Evolutionary conservation across 192 early-diverging fungal genomes (phyloP), one percentile per base, ranked within the genome.

Genomic region (Coemansia sp.): DNA sequence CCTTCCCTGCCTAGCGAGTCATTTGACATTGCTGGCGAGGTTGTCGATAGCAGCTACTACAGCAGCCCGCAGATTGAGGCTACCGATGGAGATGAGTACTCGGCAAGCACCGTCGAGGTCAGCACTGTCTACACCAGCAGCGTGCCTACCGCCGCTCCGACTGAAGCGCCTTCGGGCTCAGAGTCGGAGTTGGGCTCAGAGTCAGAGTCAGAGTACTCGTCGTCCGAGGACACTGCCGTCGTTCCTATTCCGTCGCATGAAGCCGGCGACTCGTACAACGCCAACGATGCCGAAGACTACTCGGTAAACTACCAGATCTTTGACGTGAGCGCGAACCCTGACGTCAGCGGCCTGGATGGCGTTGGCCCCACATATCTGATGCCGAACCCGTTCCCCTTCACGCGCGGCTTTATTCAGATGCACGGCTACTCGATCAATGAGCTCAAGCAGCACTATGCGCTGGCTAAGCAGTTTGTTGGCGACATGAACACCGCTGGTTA

Each of bases 331-430:
- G 25, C 50, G 9, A 61, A 35, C 59, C 66, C 66, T 23, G 52
- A 41, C 59, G 48, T 50, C 48, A 61, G 52, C 37, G 67, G 67
- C 31, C 41, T 68, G 26, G 71, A 71, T 31, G 63, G 65, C 35
- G 39, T 11, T 14, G 68, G 65, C n/a, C 69, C 52, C 59, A 66
- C 61, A 56, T 77, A 77, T 54, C 75, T 71, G 35, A 80, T 80
- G 77, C 68, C 72, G 23, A 68, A 68, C 61, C 77, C 77, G 31
- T 74, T 67, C 59, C 79, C 79, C 21, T 56, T 69, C 41, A 61
- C 66, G 17, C 37, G 17, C 11, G 25, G 43, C 55, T 75, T 62
- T 50, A 64, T 75, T 57, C 49, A 63, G 67, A 81, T 81, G 79
- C 72, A 75, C 69, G 58, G 62, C 39, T 68, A 75, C 63, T 69